Percentiles rank a stretch among this genome's conserved stretches.
Evolutionary conservation across 2,329 filamentous ascomycete species (phyloP).

Genomic region (Sporothrix curviconia): DNA sequence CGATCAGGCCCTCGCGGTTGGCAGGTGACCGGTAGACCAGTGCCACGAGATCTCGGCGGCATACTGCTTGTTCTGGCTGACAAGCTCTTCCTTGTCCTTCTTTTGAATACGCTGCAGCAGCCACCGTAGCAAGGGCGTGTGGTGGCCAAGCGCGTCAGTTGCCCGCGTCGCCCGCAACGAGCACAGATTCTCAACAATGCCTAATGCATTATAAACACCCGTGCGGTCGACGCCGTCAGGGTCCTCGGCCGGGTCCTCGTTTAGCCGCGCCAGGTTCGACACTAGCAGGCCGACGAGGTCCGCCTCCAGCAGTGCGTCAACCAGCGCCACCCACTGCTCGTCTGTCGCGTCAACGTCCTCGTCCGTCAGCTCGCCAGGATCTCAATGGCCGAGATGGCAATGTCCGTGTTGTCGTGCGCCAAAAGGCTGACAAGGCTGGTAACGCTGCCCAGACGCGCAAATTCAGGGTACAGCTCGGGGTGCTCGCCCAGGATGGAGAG

Average conservation of each 20-base stretch:
- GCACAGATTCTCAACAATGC: constrained; percentile 78
- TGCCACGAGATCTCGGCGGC: constrained; percentile 86
- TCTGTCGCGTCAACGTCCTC: constrained; percentile 81
- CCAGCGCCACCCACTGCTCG: constrained; percentile 72
- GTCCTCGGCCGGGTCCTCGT: constrained; percentile 60
- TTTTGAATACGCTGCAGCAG: constrained; percentile 69
- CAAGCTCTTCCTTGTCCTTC: no score
- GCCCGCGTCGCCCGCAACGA: constrained; percentile 55
- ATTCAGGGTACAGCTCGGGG: constrained; percentile 72
- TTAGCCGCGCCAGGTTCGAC: constrained; percentile 70
- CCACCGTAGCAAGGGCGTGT: constrained; percentile 65
- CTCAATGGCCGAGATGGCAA: constrained; percentile 85
- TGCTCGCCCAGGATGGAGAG: constrained; percentile 85
- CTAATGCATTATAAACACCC: constrained; percentile 80
- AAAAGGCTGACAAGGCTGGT: constrained; percentile 72
- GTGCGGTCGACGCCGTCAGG: constrained; percentile 63
- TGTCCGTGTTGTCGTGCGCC: constrained; percentile 94
- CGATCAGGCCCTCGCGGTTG: constrained; percentile 58
- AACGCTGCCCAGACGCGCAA: constrained; percentile 67
- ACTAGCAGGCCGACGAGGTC: constrained; percentile 69
- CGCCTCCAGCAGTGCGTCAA: constrained; percentile 58
- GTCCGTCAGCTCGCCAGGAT: constrained; percentile 85
- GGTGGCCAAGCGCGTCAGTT: constrained; percentile 64
- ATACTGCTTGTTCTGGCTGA: constrained; percentile 92
- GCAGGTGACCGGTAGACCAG: constrained; percentile 67